phyloP scores from a whole-genome alignment of 441 rosid species.

The Viola pubescens region DNA sequence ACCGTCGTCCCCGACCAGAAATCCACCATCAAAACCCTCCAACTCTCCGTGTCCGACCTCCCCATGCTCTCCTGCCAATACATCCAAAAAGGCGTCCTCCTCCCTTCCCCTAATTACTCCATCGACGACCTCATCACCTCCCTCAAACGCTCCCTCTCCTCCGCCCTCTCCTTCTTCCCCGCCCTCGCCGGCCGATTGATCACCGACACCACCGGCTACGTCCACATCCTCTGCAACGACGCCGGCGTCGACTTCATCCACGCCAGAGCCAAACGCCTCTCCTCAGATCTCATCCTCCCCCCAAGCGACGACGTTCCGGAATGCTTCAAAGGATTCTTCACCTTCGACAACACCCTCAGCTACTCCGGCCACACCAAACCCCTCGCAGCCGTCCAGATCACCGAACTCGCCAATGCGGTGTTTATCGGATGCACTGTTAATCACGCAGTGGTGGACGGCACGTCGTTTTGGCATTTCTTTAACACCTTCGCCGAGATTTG shows the following conservation, averaged over 20 bases:
- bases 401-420: slow-evolving; percentile 63
- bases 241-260: slow-evolving; percentile 62
- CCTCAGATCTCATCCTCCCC: slow-evolving; percentile 32
- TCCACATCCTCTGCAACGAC: slow-evolving; percentile 62
- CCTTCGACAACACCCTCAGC: slow-evolving; percentile 55
- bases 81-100: slow-evolving; percentile 87
- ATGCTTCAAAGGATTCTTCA: slow-evolving; percentile 55
- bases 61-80: slow-evolving; percentile 98
- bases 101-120: slow-evolving; percentile 42
- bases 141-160: slow-evolving; percentile 58
- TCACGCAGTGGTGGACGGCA: slow-evolving; percentile 83
- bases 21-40: slow-evolving; percentile 30
- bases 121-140: slow-evolving; percentile 36
- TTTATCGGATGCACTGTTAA: slow-evolving; percentile 74
- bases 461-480: slow-evolving; percentile 94
- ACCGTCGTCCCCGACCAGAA: slow-evolving; percentile 41
- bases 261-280: slow-evolving; percentile 42
- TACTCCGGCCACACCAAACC: slow-evolving; percentile 71
- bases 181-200: slow-evolving; percentile 73
- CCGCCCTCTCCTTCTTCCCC: slow-evolving; percentile 65
- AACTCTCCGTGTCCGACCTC: slow-evolving; percentile 84
- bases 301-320: slow-evolving; percentile 48
- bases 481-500: slow-evolving; percentile 73
- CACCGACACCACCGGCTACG: slow-evolving; percentile 52
- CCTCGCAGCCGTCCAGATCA: slow-evolving; percentile 72